These are phyloP conservation scores for Pestalotiopsis sp. DNA, from an alignment of 2,329 filamentous ascomycete species.

Conservation along the genomic window DNA sequence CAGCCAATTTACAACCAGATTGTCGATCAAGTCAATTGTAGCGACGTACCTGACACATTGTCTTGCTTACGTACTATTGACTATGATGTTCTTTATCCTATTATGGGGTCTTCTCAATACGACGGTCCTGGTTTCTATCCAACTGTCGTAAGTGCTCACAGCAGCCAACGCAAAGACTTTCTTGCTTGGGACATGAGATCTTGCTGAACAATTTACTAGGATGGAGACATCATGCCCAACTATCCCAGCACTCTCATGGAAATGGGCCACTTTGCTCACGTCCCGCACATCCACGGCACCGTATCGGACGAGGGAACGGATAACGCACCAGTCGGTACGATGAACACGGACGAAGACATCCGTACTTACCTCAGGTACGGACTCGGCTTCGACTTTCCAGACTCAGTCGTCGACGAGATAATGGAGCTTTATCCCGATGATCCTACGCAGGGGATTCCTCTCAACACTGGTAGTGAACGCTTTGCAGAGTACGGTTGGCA, in stretches of 20 bases:
- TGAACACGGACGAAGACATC: slow-evolving; percentile 27
- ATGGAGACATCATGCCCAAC: slow-evolving; percentile 57
- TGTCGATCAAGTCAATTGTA: slow-evolving; percentile 49
- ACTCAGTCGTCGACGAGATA: slow-evolving; percentile 33
- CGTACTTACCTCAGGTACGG: slow-evolving; percentile 19
- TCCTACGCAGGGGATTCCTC: slow-evolving; percentile 49
- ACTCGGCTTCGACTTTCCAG: slow-evolving; percentile 24
- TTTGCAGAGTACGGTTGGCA: slow-evolving; percentile 41
- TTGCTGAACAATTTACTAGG: slow-evolving; percentile 24
- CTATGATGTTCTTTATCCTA: slow-evolving; percentile 46
- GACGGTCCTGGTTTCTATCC: slow-evolving; percentile 28
- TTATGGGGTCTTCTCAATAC: slow-evolving; percentile 37
- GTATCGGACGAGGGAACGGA: slow-evolving; percentile 65
- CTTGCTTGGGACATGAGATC: background rate
- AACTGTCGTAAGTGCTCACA: slow-evolving; percentile 24
- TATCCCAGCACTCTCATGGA: slow-evolving; percentile 56
- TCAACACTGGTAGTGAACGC: slow-evolving; percentile 35
- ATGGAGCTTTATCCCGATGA: slow-evolving; percentile 52
- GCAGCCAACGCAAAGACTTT: background rate
- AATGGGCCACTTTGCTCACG: slow-evolving; percentile 61
- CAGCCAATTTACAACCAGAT: slow-evolving; percentile 50
- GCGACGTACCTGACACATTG: slow-evolving; percentile 43
- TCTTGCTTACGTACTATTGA: slow-evolving; percentile 51
- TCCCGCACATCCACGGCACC: slow-evolving; percentile 64
- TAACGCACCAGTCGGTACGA: slow-evolving; percentile 24